Percentiles rank a stretch among this genome's conserved stretches.
phyloP scores from a whole-genome alignment of 176 grass and related monocot genomes.

The Zoysia pacifica region DNA sequence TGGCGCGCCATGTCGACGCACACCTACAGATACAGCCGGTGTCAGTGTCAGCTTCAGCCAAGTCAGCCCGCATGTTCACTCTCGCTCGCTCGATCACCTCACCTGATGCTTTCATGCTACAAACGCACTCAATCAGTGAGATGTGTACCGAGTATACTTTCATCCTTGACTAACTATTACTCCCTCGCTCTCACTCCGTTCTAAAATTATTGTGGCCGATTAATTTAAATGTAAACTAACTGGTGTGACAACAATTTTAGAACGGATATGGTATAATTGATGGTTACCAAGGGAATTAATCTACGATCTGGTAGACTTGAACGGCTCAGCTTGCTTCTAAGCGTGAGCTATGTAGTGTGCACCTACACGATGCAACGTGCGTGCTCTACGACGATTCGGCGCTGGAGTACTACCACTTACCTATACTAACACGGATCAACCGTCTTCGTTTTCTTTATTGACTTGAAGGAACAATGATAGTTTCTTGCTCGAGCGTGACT shows the following conservation, averaged over 20 bases:
- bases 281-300: too few relatives aligned
- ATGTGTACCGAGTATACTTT: too few relatives aligned
- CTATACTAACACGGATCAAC: not conserved
- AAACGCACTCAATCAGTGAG: too few relatives aligned
- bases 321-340: not conserved
- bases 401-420: not conserved
- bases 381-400: not conserved
- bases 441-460: not conserved
- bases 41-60: not conserved
- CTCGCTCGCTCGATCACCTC: not conserved
- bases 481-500: slow-evolving; percentile 18
- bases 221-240: too few relatives aligned
- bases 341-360: not conserved
- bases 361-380: not conserved
- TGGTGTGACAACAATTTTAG: too few relatives aligned
- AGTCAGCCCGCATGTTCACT: not conserved
- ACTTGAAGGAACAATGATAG: too few relatives aligned
- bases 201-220: too few relatives aligned
- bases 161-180: too few relatives aligned
- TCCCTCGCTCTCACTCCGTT: too few relatives aligned
- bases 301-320: too few relatives aligned
- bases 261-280: too few relatives aligned
- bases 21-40: not conserved
- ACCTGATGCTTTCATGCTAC: too few relatives aligned
- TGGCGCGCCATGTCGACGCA: slow-evolving; percentile 33